Base-by-base conservation (phyloP, 352 stramenopile species). In the Phytophthora meadii region DNA sequence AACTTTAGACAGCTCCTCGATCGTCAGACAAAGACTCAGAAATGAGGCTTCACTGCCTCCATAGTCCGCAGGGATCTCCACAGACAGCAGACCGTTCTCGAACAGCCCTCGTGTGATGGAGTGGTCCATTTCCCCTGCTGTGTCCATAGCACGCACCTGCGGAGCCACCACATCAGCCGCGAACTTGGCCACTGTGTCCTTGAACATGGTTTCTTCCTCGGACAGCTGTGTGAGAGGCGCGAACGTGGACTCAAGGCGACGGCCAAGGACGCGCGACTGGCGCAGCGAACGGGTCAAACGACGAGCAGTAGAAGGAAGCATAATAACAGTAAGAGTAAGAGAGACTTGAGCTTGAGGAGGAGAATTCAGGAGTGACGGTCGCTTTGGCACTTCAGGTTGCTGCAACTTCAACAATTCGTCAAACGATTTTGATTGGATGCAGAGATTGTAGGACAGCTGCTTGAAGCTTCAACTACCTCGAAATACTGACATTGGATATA, bases 1-100 rank as follows among this genome's bases (percentile, higher is more conserved):
- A 14, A 99, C 88, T 61, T 97, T 93, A 7, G 94, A 98, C 19
- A 99, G 76, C 83, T 99, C 97, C 77, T 99, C 96, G 34, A 99
- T 97, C 10, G 94, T 97, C 41, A 99, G 82, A 58, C 92, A 97
- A 19, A 97, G 81, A 25, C 85, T 95, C 73, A 98, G 98, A 73
- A 99, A 99, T 14, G 85, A 97, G 24, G 98, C 88, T 37, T 95
- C 96, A 25, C 79, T 94, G 34, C 97, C 97, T 42, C 90, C 91
- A 63, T 93, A 98, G 27, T 98, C 82, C 47, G 90, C 87, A 11
- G 94, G 94, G 57, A 99, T 98, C 81, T 99, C 95, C 65, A 99
- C 92, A 15, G 95, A 97, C 82, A 99, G 93, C 59, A 99, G 87
- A 12, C 88, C 88, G 50, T 96, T 90, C 46, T 98, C 87, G 74